A percentile compares a stretch with the other conserved stretches of the same genome.
phyloP scores from a whole-genome alignment of 352 stramenopile genomes.

The Globisporangium acanthophoron region DNA sequence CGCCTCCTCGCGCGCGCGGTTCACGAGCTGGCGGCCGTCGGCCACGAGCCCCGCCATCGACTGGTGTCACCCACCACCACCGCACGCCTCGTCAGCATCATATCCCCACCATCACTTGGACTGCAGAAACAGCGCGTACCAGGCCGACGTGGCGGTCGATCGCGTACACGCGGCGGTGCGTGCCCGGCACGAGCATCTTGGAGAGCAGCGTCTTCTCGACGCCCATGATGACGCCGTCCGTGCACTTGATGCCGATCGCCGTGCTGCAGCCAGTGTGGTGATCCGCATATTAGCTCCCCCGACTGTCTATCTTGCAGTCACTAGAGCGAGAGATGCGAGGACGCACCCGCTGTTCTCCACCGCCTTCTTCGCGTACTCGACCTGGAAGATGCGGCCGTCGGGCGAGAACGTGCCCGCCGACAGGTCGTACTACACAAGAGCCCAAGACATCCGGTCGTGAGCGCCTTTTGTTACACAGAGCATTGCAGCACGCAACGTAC shows the following conservation, averaged over 20 bases:
- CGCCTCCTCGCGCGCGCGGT: constrained; percentile 92
- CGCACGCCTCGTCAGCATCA: background rate
- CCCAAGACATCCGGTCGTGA: background rate
- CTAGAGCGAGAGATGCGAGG: background rate
- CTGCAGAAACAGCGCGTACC: constrained; percentile 17
- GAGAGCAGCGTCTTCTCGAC: constrained; percentile 95
- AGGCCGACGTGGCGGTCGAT: constrained; percentile 92
- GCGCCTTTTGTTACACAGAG: background rate
- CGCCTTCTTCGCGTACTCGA: constrained; percentile 98
- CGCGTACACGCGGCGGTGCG: constrained; percentile 81
- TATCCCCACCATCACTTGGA: background rate
- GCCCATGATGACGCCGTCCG: constrained; percentile 96
- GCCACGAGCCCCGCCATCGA: constrained; percentile 94
- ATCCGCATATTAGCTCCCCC: background rate
- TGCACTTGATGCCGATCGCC: constrained; percentile 96
- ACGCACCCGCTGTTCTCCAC: constrained; percentile 94
- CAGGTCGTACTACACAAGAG: constrained; percentile 64
- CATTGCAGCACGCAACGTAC: constrained; percentile 18
- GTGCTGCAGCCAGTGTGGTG: constrained; percentile 51
- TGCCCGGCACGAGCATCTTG: constrained; percentile 91
- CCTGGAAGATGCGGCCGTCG: constrained; percentile 98
- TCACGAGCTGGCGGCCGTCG: constrained; percentile 95
- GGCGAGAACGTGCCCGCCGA: constrained; percentile 94
- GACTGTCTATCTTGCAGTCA: too few relatives aligned
- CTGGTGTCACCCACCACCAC: constrained; percentile 6